Percentiles rank a stretch among this genome's conserved stretches.
phyloP scores from a whole-genome alignment of 2,329 filamentous ascomycete genomes.

The Fusarium udum region DNA sequence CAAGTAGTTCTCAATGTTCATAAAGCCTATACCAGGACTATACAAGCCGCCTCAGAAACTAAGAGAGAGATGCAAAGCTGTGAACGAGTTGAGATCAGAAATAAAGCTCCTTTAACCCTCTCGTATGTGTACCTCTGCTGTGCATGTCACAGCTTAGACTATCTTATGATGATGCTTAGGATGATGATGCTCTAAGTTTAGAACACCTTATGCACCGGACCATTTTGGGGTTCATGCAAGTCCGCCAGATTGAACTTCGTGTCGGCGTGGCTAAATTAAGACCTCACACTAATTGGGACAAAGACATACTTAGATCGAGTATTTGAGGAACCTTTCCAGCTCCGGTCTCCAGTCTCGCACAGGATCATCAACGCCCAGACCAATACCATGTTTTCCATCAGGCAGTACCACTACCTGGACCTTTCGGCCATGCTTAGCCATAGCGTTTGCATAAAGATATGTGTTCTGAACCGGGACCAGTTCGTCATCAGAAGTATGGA shows the following conservation, averaged over 20 bases:
- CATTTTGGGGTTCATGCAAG: neutral
- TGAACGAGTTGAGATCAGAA: too few relatives aligned
- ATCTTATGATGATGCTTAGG: neutral
- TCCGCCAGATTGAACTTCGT: neutral
- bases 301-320: constrained; percentile 14
- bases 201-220: neutral
- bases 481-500: constrained; percentile 28
- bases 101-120: too few relatives aligned
- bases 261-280: rapidly evolving
- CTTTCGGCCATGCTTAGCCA: constrained; percentile 10
- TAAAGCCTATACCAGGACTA: too few relatives aligned
- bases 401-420: constrained; percentile 20
- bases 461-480: constrained; percentile 28
- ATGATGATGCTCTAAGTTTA: neutral
- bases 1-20: too few relatives aligned
- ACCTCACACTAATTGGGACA: neutral
- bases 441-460: constrained; percentile 21
- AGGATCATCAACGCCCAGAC: constrained; percentile 22
- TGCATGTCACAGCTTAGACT: neutral
- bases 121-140: too few relatives aligned
- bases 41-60: too few relatives aligned
- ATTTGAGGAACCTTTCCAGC: constrained; percentile 23
- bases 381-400: constrained; percentile 22
- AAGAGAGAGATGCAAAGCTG: too few relatives aligned
- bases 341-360: constrained; percentile 28